Base-by-base conservation (phyloP, 2,329 filamentous ascomycete species). In the Cercospora zeae-maydis region DNA sequence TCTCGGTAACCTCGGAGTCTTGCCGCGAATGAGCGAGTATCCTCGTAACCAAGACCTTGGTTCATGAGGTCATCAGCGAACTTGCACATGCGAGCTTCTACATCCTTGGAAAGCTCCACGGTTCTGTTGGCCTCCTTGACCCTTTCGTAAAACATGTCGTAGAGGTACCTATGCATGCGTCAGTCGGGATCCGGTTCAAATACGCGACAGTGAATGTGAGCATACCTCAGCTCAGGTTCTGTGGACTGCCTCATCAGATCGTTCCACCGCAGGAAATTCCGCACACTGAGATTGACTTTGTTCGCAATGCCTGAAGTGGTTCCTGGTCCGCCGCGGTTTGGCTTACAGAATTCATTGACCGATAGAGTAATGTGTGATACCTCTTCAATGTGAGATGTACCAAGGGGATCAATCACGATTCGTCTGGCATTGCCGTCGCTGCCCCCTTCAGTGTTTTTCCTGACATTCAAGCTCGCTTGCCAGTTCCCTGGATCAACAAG, bases 191-290 rank as follows among this genome's bases (percentile, higher is more conserved):
- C 16, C 8, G n/a, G 10, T 13, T 33, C n/a, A 30, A 19, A 33
- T 6, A 9, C 14, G 14, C 11, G 27, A 2, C 16, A 33, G 39
- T n/a, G 8, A 8, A 10, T 16, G n/a, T 16, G 9, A 45, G 21
- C 36, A 39, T 42, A 42, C 34, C 49, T 39, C 13, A 59, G 8
- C 57, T 59, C 45, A 24, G 57, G 45, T 31, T 59, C 57, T 16
- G 11, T 37, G 16, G 57, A 36, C 31, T 21, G 14, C 31, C 24
- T 27, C 57, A 59, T 37, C 45, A 37, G n/a, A 11, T 59, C 21
- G 16, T 39, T 24, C 57, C 57, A 59, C 16, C 21, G 16, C 21
- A 33, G 13, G 8, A 52, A 52, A 27, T 45, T 14, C 14, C 13
- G 8, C 16, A 45, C 36, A 19, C 21, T 57, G 10, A 16, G 14